These are phyloP conservation scores for Hypocreales sp. DNA, from an alignment of 2,329 filamentous ascomycete species.

Conservation along the genomic window DNA sequence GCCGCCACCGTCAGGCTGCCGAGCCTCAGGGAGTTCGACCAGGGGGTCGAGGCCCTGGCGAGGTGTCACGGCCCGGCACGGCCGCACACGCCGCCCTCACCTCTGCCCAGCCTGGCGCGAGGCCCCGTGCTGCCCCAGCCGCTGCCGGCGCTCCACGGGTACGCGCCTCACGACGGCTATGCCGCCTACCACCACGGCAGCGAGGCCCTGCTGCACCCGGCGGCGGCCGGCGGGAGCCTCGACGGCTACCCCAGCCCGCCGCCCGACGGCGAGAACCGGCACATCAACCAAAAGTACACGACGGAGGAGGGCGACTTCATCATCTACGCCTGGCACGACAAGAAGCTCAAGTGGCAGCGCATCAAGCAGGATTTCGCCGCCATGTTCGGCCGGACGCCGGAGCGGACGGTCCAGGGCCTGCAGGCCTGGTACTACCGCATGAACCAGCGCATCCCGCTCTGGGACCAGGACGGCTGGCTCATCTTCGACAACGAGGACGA, in stretches of 20 bases:
- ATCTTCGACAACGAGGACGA: conserved; percentile 23
- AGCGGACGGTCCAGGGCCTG: conserved; percentile 23
- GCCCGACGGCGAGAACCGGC: conserved; percentile 19
- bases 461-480: conserved; percentile 23
- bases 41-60: conserved; percentile 20
- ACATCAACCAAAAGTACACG: conserved; percentile 28
- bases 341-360: conserved; percentile 24
- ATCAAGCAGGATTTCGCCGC: conserved; percentile 22
- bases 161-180: conserved; percentile 8
- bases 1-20: conserved; percentile 13
- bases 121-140: conserved; percentile 10
- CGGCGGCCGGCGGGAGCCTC: conserved; percentile 6
- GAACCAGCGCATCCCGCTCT: conserved; percentile 24
- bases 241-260: conserved; percentile 20
- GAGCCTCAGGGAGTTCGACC: conserved; percentile 21
- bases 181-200: conserved; percentile 6
- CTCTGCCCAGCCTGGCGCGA: conserved; percentile 10
- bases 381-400: conserved; percentile 20
- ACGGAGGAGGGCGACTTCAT: conserved; percentile 27
- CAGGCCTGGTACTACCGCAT: conserved; percentile 28
- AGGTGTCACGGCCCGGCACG: conserved; percentile 13
- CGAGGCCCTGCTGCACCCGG: background rate
- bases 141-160: conserved; percentile 8
- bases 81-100: conserved; percentile 13
- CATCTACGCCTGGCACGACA: conserved; percentile 27